A percentile compares a stretch with the other conserved stretches of the same genome.
Conservation (phyloP, 1,139 yeast genomes). For the Protomyces arabidopsidicola region DNA sequence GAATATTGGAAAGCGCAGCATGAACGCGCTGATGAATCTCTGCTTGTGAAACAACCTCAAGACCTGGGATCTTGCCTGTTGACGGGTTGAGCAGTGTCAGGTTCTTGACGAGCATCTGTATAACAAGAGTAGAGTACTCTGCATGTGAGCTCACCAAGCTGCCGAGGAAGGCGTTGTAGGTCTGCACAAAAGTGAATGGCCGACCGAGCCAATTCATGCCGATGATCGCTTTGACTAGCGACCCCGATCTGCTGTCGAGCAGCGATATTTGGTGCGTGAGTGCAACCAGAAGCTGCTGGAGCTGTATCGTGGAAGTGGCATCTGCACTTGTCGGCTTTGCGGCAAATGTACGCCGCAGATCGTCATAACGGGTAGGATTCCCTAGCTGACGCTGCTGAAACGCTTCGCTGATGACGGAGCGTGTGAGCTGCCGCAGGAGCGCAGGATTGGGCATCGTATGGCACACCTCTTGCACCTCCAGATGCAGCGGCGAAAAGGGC, state of each 20-base stretch:
- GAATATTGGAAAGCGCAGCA: constrained; percentile 27
- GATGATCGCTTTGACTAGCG: constrained; percentile 25
- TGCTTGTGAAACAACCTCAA: constrained; percentile 8
- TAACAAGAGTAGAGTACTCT: constrained; percentile 26
- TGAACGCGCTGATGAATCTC: constrained; percentile 29
- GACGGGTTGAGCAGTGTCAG: constrained; percentile 20
- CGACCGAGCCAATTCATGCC: constrained; percentile 28
- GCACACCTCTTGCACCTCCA: constrained; percentile 3
- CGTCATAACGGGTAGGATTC: constrained; percentile 27
- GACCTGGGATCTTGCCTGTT: constrained; percentile 18
- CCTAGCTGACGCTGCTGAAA: constrained; percentile 19
- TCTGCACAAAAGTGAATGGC: constrained; percentile 25
- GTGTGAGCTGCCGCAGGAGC: constrained; percentile 10
- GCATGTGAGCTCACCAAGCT: constrained; percentile 31
- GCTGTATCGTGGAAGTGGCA: constrained; percentile 29
- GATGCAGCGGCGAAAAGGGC: not conserved
- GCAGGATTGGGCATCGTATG: not conserved
- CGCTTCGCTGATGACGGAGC: constrained; percentile 11
- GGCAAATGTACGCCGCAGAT: constrained; percentile 28
- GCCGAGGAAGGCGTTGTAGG: constrained; percentile 29
- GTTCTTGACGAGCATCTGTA: constrained; percentile 29
- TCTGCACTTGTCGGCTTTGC: constrained; percentile 25
- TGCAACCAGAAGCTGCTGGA: constrained; percentile 28
- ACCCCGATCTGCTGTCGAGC: constrained; percentile 14
- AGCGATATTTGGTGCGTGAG: constrained; percentile 29